Evolutionary conservation across 495 filamentous ascomycete genomes (phyloP).

Genomic region (Penicillium chermesinum): DNA sequence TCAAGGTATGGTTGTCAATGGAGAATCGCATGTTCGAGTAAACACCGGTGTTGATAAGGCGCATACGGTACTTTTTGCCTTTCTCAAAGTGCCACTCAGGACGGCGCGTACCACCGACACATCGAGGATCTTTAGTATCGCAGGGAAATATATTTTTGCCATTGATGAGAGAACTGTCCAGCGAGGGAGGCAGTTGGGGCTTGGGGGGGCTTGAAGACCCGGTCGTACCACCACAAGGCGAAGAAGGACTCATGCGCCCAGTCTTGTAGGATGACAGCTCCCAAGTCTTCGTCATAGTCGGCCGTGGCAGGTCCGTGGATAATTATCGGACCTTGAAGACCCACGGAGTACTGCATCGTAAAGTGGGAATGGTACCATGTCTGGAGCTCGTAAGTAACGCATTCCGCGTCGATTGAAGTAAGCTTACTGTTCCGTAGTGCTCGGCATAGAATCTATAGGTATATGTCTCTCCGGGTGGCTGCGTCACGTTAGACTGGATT

Average conservation of each 20-base stretch:
- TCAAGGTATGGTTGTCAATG: conserved; percentile 45
- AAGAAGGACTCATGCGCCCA: conserved; percentile 41
- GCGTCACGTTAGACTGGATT: too few relatives aligned
- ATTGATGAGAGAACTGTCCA: conserved; percentile 49
- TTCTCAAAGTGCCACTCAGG: conserved; percentile 33
- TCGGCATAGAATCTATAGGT: conserved; percentile 71
- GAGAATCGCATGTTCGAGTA: conserved; percentile 36
- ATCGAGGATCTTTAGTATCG: conserved; percentile 12
- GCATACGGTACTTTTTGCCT: conserved; percentile 45
- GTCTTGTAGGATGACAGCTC: conserved; percentile 59
- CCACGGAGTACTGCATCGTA: conserved; percentile 54
- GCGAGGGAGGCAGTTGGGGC: conserved; percentile 15
- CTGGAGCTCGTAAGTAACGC: too few relatives aligned
- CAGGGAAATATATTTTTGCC: conserved; percentile 44
- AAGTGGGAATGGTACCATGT: conserved; percentile 80
- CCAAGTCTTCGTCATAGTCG: conserved; percentile 59
- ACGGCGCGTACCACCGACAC: conserved; percentile 25
- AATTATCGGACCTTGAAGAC: conserved; percentile 29
- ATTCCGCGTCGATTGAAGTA: too few relatives aligned
- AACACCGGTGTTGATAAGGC: conserved; percentile 43
- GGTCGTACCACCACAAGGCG: too few relatives aligned
- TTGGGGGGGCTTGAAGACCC: conserved; percentile 11
- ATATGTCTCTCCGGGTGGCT: conserved; percentile 54
- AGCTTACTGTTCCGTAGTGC: too few relatives aligned
- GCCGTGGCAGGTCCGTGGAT: conserved; percentile 49